Conservation (phyloP, 345 rosid species). For the Bretschneidera sinensis region DNA sequence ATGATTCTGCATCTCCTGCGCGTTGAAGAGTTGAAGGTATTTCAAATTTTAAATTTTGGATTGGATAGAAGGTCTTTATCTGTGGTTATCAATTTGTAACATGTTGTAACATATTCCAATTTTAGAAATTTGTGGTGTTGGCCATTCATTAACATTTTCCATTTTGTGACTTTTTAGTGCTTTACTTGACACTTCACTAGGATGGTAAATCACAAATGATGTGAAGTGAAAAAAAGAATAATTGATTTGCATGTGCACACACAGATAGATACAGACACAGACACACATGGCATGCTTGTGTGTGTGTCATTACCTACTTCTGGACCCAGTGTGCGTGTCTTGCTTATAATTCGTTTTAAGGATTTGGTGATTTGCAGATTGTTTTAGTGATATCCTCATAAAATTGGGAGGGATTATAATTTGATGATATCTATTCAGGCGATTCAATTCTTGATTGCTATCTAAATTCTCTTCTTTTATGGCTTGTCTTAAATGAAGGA, state of each 20-base stretch:
- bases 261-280: no score
- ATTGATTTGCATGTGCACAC: no score
- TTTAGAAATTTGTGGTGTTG: slow-evolving; percentile 6
- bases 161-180: neutral
- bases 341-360: neutral
- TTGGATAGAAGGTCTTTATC: slow-evolving; percentile 1
- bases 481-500: no score
- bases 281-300: no score
- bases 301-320: no score
- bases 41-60: slow-evolving; percentile 12
- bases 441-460: no score
- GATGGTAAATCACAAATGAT: no score
- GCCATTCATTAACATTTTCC: slow-evolving; percentile 11
- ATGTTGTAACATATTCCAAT: neutral
- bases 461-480: no score
- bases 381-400: no score
- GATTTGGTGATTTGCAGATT: neutral
- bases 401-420: no score
- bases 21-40: slow-evolving; percentile 97
- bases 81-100: neutral
- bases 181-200: no score
- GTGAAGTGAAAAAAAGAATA: no score
- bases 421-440: neutral
- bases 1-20: slow-evolving; percentile 98
- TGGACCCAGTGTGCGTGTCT: neutral